Base-by-base conservation (phyloP, 176 grass and related monocot species). In the Tillandsia fasciculata region DNA sequence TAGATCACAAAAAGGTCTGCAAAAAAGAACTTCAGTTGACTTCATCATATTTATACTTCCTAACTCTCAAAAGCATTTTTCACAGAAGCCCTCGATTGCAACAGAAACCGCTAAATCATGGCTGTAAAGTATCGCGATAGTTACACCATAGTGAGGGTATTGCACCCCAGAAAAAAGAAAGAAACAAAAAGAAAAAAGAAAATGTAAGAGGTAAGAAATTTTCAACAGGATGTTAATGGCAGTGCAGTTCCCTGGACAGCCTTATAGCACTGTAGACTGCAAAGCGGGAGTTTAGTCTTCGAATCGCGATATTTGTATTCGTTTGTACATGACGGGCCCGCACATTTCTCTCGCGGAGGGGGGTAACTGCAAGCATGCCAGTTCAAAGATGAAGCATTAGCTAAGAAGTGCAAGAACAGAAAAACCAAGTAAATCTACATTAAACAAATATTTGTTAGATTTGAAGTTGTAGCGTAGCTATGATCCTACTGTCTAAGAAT, bases 251-350 rank as follows among this genome's bases (percentile, higher is more conserved):
- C 80, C 6, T 74, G 26, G 27, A 86, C 51, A 11, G 88, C 84
- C 70, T 61, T 91, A 68, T 91, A 87, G 66, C 88, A 91, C 42
- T 91, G 77, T 10, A 87, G 81, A 82, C 88, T 91, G 88, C 88
- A 91, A 23, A 91, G 75, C 14, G 88, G 84, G 70, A 91, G 88
- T 11, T 87, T 91, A 69, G 81, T 76, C 81, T 87, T 91, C 33
- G 88, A 91, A 76, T 91, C 78, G 28, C 84, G 77, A 54, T 91
- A 87, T 26, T 83, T 80, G 72, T 87, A 87, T 0, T 48, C 56
- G 1, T 91, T 91, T 1, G 84, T 79, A 65, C 88, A 91, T 0
- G 72, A 73, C 0, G 84, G 88, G 5, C 88, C 88, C 15, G 88
- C 84, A 0, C 88, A 91, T 76, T 87, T 87, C 76, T 91, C 88